Evolutionary conservation across 1,284 basidiomycete genomes (phyloP).

Genomic region (Peniophora sp.): DNA sequence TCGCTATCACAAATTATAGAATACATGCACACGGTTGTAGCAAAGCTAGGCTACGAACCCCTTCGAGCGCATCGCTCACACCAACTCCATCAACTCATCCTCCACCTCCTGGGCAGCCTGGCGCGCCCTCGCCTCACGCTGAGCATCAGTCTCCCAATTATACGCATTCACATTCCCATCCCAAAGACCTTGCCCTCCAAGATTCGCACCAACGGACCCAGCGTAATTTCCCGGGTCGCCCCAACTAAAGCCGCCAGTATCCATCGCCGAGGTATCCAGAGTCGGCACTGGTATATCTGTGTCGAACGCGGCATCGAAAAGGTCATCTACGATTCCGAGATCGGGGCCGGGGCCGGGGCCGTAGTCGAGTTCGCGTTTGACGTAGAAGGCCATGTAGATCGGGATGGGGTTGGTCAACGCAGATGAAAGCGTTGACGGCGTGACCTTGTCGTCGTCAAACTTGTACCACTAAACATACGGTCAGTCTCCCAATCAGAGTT

Average conservation of each 20-base stretch:
- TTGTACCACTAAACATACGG: conserved; percentile 71
- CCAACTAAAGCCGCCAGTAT: too few species aligned
- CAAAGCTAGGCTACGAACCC: too few species aligned
- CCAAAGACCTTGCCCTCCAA: too few species aligned
- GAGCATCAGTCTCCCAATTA: background rate
- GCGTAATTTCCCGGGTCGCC: too few species aligned
- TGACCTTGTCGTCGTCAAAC: conserved; percentile 91
- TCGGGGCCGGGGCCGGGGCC: conserved; percentile 30
- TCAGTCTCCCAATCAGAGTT: conserved; percentile 14
- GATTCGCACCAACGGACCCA: too few species aligned
- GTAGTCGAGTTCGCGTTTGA: conserved; percentile 81
- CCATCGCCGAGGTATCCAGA: too few species aligned
- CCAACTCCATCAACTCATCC: background rate
- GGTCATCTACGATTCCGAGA: background rate
- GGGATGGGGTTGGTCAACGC: conserved; percentile 50
- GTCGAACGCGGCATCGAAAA: too few species aligned
- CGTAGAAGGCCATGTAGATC: conserved; percentile 92
- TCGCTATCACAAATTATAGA: too few species aligned
- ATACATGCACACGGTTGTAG: too few species aligned
- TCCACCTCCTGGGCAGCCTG: background rate
- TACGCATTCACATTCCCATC: background rate
- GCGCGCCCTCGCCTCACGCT: background rate
- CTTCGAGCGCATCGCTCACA: background rate
- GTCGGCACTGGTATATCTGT: too few species aligned
- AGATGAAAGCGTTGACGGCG: conserved; percentile 3